phyloP scores from a whole-genome alignment of 1,139 yeast genomes.

The Saccharomyces pastorianus region DNA sequence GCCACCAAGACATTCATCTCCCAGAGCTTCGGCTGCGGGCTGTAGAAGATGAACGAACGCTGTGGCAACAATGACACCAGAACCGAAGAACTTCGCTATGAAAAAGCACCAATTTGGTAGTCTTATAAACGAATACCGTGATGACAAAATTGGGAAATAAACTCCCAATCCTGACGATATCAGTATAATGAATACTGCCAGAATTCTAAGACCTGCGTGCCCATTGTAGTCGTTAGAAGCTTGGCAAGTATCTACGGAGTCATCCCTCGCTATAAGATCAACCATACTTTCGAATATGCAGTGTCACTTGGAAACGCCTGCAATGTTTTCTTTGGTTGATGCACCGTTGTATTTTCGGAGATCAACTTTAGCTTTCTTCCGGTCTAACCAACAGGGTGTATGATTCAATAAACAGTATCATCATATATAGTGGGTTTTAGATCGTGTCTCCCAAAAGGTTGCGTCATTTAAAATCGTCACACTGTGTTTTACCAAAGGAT shows the following conservation, averaged over 20 bases:
- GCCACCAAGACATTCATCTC: conserved; percentile 47
- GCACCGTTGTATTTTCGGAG: not conserved
- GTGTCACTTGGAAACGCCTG: not conserved
- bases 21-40: conserved; percentile 58
- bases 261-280: conserved; percentile 7
- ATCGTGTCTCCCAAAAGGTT: not conserved
- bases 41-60: conserved; percentile 75
- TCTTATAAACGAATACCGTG: conserved; percentile 45
- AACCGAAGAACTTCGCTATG: conserved; percentile 74
- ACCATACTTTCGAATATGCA: conserved; percentile 1
- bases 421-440: not conserved
- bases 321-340: not conserved
- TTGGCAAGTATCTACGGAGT: conserved; percentile 14
- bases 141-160: conserved; percentile 51
- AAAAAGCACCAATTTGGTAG: conserved; percentile 53
- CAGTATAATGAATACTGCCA: conserved; percentile 52
- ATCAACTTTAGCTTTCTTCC: not conserved
- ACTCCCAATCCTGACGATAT: conserved; percentile 51
- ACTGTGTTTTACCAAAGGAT: not conserved
- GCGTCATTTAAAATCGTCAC: not conserved
- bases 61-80: conserved; percentile 87
- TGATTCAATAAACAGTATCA: not conserved
- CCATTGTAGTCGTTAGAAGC: conserved; percentile 32
- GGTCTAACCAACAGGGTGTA: not conserved
- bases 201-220: conserved; percentile 44